Evolutionary conservation across 352 stramenopile genomes (phyloP).

Genomic region (Sclerospora graminicola): DNA sequence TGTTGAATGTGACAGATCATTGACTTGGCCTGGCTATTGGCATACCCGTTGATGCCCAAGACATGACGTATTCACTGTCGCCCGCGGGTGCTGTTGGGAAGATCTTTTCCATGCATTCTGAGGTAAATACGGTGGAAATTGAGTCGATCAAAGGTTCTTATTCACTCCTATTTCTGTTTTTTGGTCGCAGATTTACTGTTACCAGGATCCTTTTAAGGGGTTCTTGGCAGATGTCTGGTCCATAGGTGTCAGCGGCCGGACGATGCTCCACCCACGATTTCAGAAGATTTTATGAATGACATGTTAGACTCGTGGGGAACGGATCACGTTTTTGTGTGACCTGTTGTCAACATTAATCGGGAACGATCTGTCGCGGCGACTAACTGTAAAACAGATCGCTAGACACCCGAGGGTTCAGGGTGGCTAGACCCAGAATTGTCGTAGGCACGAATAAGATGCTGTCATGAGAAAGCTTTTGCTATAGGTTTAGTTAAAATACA

Average conservation of each 20-base stretch:
- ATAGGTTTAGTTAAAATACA: too few species aligned
- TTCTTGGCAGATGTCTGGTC: conserved; percentile 92
- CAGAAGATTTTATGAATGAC: conserved; percentile 58
- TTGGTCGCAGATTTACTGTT: conserved; percentile 63
- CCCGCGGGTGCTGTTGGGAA: conserved; percentile 75
- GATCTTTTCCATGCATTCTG: conserved; percentile 86
- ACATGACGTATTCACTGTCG: conserved; percentile 80
- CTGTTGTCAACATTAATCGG: conserved; percentile 67
- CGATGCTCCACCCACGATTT: conserved; percentile 78
- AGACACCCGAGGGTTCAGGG: conserved; percentile 73
- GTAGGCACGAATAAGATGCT: conserved; percentile 20
- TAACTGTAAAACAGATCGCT: conserved; percentile 78
- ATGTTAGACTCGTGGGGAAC: conserved; percentile 86
- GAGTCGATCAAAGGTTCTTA: too few species aligned
- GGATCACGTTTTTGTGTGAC: conserved; percentile 73
- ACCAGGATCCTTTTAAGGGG: conserved; percentile 86
- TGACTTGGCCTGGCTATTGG: conserved; percentile 76
- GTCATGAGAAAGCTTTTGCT: conserved; percentile 9
- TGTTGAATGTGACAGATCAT: conserved; percentile 45
- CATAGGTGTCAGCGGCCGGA: conserved; percentile 84
- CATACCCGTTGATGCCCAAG: conserved; percentile 71
- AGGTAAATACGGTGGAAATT: conserved; percentile 46
- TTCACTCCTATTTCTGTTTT: not conserved
- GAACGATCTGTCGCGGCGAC: conserved; percentile 54
- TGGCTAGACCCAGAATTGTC: conserved; percentile 23